A percentile compares a stretch with the other conserved stretches of the same genome.
phyloP scores from a whole-genome alignment of 768 basidiomycete genomes.

The Kwoniella dejecticola region DNA sequence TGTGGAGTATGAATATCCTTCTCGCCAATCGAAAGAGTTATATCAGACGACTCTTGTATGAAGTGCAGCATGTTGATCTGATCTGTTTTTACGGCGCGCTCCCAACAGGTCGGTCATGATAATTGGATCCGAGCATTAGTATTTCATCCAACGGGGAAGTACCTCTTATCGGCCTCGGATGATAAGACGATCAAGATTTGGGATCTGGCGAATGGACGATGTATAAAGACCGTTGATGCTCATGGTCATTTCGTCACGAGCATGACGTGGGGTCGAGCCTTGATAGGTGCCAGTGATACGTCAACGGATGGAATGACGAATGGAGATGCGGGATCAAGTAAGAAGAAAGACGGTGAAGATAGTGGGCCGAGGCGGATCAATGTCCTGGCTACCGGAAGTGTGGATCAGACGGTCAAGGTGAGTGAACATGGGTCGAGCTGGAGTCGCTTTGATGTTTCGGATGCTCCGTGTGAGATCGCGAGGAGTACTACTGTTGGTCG shows the following conservation, averaged over 20 bases:
- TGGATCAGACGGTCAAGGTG: conserved; percentile 60
- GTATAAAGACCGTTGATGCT: conserved; percentile 82
- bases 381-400: conserved; percentile 60
- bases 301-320: conserved; percentile 27
- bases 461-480: too few species aligned
- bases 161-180: conserved; percentile 85
- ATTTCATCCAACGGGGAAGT: conserved; percentile 88
- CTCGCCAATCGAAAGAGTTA: background rate
- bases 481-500: too few species aligned
- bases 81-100: background rate
- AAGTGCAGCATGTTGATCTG: background rate
- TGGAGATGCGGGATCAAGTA: conserved; percentile 16
- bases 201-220: conserved; percentile 82
- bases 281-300: conserved; percentile 37
- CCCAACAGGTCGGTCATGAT: conserved; percentile 62
- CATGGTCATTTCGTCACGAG: conserved; percentile 81
- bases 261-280: conserved; percentile 73
- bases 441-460: too few species aligned
- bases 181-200: conserved; percentile 89
- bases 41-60: too few species aligned
- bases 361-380: conserved; percentile 57
- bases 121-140: conserved; percentile 87
- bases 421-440: too few species aligned
- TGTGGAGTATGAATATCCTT: conserved; percentile 14
- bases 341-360: conserved; percentile 20